A percentile compares a stretch with the other conserved stretches of the same genome.
Evolutionary conservation across 768 basidiomycete species (phyloP).

Genomic region (Trametes villosa): DNA sequence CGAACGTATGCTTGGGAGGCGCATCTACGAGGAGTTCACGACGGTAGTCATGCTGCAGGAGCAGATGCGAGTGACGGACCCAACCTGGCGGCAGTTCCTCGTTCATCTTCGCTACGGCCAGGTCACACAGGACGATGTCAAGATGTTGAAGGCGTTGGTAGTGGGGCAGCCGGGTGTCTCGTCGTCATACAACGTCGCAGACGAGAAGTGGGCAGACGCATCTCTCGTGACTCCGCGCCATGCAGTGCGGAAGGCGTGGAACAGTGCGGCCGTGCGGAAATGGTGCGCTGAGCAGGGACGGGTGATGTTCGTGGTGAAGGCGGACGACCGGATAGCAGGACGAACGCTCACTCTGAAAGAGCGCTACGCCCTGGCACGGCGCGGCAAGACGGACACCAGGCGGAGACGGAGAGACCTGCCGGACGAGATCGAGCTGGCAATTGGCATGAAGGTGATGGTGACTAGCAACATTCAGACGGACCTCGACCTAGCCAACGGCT

Average conservation of each 20-base stretch:
- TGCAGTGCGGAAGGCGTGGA: conserved; percentile 42
- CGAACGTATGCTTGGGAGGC: conserved; percentile 1
- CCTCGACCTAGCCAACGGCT: conserved; percentile 45
- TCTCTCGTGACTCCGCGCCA: conserved; percentile 45
- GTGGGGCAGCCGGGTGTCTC: conserved; percentile 33
- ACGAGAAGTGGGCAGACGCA: conserved; percentile 38
- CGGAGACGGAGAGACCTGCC: conserved; percentile 11
- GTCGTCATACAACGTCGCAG: conserved; percentile 18
- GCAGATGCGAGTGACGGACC: conserved; percentile 41
- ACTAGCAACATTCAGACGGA: conserved; percentile 46
- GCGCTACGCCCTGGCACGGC: conserved; percentile 11
- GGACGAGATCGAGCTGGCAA: conserved; percentile 26
- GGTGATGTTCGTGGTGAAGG: conserved; percentile 33
- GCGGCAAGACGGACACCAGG: background rate
- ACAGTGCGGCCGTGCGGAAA: conserved; percentile 32
- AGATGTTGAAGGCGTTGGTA: conserved; percentile 32
- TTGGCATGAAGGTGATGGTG: conserved; percentile 47
- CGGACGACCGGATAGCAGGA: conserved; percentile 35
- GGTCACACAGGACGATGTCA: conserved; percentile 32
- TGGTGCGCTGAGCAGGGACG: conserved; percentile 25
- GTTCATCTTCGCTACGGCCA: conserved; percentile 31
- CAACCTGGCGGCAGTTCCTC: conserved; percentile 38
- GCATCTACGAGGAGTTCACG: conserved; percentile 20
- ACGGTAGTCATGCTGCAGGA: conserved; percentile 43
- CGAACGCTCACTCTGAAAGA: conserved; percentile 20